Base-by-base conservation (phyloP, 192 early-diverging fungal genomes). In the Coemansia sp. region DNA sequence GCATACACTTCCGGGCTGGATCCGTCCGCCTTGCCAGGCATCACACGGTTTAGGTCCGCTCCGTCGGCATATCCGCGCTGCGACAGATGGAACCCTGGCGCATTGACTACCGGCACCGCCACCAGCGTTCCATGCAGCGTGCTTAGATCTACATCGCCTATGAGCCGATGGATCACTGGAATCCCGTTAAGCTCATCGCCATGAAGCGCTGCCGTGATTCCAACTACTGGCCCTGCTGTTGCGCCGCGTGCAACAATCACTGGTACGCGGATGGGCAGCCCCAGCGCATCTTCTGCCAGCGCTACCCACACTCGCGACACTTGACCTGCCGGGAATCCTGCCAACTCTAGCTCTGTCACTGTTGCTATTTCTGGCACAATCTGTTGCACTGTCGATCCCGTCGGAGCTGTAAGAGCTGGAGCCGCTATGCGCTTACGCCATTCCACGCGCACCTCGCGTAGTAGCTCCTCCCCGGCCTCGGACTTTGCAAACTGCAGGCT, bases 121-220 rank as follows among this genome's bases (percentile, higher is more conserved):
- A 96, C 91, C 8, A 96, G 87, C 1, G 90, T 93, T 6, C 94
- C 94, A 49, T 87, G 88, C 17, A 96, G 82, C 10, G 80, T 82
- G 41, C 82, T 66, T 7, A 89, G 85, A 59, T 89, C 84, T 45
- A 96, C 87, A 52, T 93, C 92, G 27, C 86, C 82, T 29, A 94
- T 88, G 56, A 96, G 85, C 10, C 90, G 84, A 65, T 96, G 94
- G 43, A 93, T 96, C 65, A 90, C 86, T 10, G 94, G 94, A 21
- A 96, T 90, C 21, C 94, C 94, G 62, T 96, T 96, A 50, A 96
- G 79, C 64, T 96, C 94, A 64, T 96, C 94, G 61, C 94, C 94
- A 67, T 96, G 94, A 5, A 96, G 82, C 0, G 92, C 94, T 11
- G 94, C 93, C 0, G 94, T 96, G 69, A 86, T 72, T 12, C 82